Evolutionary conservation across 805 yeast species (phyloP), one percentile per base, ranked within the genome.

Genomic region (Torulaspora indica): DNA sequence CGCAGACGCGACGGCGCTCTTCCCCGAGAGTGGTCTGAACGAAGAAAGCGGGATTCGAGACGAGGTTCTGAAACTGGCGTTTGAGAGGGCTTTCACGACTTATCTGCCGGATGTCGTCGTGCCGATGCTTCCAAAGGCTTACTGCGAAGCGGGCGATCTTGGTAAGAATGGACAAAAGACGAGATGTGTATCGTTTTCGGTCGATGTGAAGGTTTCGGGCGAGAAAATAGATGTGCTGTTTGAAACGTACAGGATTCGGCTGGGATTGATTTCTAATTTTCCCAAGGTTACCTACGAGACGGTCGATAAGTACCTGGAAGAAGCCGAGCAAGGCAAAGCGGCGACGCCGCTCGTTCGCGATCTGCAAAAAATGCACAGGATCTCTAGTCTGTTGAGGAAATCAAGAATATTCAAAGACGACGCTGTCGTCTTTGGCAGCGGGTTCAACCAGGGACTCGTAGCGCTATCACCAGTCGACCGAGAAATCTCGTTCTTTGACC

Each of bases 1-100:
- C 49, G 97, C 98, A 1, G 89, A 91, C 61, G 97, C 97, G 0
- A 72, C 87, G 0, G 82, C 96, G 0, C 77, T 73, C 49, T 63
- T 86, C 45, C 61, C 58, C 7, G 48, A 48, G 17, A 34, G 49
- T 15, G 73, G 73, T 1, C 47, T 54, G 5, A 8, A 12, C 4
- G 46, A 38, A 31, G 29, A 40, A 1, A 35, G 29, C 25, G 45
- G 45, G 2, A 50, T 79, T 25, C 17, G 40, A 4, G 46, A 47
- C 36, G 56, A 53, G 2, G 50, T 80, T 18, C 69, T 81, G 13
- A 64, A 72, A 36, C 72, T 78, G 40, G 95, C 95, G 0, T 75
- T 72, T 49, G 72, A 70, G 35, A 73, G 80, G 52, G 77, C 82
- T 0, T 66, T 78, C 17, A 87, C 96, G 0, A 73, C 81, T 1